Conservation (phyloP, 257 asterid genomes). For the Apocynum venetum region DNA sequence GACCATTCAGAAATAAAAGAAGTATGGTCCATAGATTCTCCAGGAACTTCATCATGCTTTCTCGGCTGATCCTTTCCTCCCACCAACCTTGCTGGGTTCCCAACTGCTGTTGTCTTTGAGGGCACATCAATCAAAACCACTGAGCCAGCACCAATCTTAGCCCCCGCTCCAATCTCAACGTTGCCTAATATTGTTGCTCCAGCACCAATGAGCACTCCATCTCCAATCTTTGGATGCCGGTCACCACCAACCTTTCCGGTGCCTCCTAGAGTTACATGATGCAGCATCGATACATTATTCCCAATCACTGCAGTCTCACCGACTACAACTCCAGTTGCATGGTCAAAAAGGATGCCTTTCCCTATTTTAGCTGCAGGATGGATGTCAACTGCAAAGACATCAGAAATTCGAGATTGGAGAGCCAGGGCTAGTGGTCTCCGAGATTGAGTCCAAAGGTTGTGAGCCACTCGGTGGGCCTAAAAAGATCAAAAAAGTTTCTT, state of each 20-base stretch:
- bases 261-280: constrained; percentile 80
- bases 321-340: constrained; percentile 76
- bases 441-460: constrained; percentile 39
- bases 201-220: constrained; percentile 73
- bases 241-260: constrained; percentile 76
- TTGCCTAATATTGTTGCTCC: constrained; percentile 69
- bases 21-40: constrained; percentile 43
- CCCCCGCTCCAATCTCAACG: constrained; percentile 48
- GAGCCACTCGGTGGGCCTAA: constrained; percentile 43
- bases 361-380: constrained; percentile 49
- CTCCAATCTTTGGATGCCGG: constrained; percentile 79
- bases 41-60: constrained; percentile 31
- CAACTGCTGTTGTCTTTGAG: constrained; percentile 57
- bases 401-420: constrained; percentile 40
- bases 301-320: constrained; percentile 91
- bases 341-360: constrained; percentile 41
- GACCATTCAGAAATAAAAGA: constrained; percentile 36
- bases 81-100: constrained; percentile 67
- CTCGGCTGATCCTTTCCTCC: constrained; percentile 35
- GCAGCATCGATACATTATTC: constrained; percentile 62
- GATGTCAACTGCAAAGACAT: constrained; percentile 43
- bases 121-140: constrained; percentile 65
- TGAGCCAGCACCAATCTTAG: constrained; percentile 73
- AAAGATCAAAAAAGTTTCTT: not conserved
- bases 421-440: constrained; percentile 39